Evolutionary conservation across 2,329 filamentous ascomycete species (phyloP), one percentile per base, ranked within the genome.

Genomic region (Dothistroma pini): DNA sequence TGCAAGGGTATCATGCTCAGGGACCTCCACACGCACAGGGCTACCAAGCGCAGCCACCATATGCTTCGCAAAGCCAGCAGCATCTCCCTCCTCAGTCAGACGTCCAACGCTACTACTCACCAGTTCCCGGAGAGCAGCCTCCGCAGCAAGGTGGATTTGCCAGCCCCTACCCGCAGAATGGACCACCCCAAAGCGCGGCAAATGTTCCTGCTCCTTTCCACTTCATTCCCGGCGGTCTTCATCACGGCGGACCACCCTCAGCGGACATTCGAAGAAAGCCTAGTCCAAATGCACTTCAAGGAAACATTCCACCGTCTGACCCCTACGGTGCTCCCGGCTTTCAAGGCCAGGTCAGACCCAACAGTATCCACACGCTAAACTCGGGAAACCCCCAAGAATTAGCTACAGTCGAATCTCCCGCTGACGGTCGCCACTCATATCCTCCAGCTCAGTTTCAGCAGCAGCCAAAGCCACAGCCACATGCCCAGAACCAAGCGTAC

Each of bases 311-410:
- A 69, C 75, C 57, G 59, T 66, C 59, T 72, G 75, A 48, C 76
- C 76, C 68, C n/a, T 70, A 70, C 76, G 75, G 68, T 74, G 63
- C 63, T 21, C 63, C 66, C 25, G 63, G 54, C 14, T 73, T 73
- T 54, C 70, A 72, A 72, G 66, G 63, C 68, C 77, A 66, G 75
- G 79, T 70, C 66, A 65, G 72, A 52, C 74, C 74, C 11, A 73
- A 67, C 60, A 75, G 60, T 68, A 77, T 70, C 71, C 76, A 72
- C 67, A 75, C 73, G 0, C 69, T 74, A 12, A 75, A 75, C 64
- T 69, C 67, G 53, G 75, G 74, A 22, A 72, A 75, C 51, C 79
- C 80, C 5, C 79, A 81, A 61, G 80, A 82, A 67, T 72, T 82
- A 19, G 75, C 78, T 19, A 79, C 78, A 4, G 73, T 75, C 11